Evolutionary conservation across 2,329 filamentous ascomycete genomes (phyloP).

Genomic region (Penicillium nordicum): DNA sequence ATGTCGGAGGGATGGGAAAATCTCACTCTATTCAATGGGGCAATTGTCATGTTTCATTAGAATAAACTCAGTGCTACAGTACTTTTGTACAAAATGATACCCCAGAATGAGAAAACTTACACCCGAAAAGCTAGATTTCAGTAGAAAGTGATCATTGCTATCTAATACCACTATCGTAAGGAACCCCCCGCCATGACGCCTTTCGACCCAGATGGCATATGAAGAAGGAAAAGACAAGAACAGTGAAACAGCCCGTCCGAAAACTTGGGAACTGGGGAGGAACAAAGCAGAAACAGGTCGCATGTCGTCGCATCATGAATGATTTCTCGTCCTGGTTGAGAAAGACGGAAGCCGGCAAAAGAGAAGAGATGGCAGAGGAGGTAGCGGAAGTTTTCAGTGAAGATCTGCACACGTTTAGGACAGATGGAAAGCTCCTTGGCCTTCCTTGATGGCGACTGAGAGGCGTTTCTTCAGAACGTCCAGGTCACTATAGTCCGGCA

Average conservation of each 20-base stretch:
- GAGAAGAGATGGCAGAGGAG: background rate
- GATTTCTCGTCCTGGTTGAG: slow-evolving; percentile 1
- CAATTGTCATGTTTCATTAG: background rate
- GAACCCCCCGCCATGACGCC: slow-evolving; percentile 20
- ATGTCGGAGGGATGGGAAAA: background rate
- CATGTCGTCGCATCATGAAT: slow-evolving; percentile 22
- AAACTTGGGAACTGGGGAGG: slow-evolving; percentile 12
- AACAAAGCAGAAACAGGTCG: slow-evolving; percentile 14
- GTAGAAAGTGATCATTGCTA: slow-evolving; percentile 22
- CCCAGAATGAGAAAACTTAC: background rate
- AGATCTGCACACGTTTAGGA: slow-evolving; percentile 54
- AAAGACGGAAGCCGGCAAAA: slow-evolving; percentile 1
- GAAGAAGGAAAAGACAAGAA: slow-evolving; percentile 2
- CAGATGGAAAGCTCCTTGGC: slow-evolving; percentile 95
- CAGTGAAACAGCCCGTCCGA: slow-evolving; percentile 16
- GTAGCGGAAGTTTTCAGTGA: background rate
- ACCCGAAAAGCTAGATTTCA: background rate
- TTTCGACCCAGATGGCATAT: slow-evolving; percentile 16
- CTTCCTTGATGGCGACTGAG: slow-evolving; percentile 83
- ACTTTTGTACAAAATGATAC: background rate
- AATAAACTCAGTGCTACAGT: background rate
- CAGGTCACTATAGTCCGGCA: slow-evolving; percentile 85
- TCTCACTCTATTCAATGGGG: background rate
- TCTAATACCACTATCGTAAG: slow-evolving; percentile 24
- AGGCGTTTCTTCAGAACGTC: slow-evolving; percentile 75